Evolutionary conservation across 1,139 yeast genomes (phyloP), one percentile per base, ranked within the genome.

Genomic region (Protomyces inouyei): DNA sequence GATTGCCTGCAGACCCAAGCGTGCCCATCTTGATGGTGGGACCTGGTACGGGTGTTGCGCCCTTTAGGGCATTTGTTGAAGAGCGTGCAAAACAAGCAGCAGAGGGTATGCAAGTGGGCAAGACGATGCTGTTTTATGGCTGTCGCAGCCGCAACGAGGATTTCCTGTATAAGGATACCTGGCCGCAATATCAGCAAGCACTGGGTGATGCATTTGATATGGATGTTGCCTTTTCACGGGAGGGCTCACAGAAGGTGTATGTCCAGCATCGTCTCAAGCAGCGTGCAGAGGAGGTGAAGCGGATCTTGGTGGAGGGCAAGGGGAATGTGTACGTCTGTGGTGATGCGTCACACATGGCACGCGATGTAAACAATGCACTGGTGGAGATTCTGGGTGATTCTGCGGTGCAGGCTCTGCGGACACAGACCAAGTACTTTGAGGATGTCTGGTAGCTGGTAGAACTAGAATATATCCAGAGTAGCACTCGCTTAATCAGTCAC

Each of bases 31-130:
- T 93, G 71, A 84, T 92, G 87, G 82, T 93, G 73, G 98, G 98
- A 46, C 98, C 98, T 57, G 98, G 98, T 69, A 92, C 98, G 10
- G 98, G 98, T 75, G 92, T 92, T 64, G 97, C 98, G 9, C 98
- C 98, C 68, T 89, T 92, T 79, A 86, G 98, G 77, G 98, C 96
- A 1, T 92, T 92, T 71, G 77, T 92, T 52, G 86, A 95, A 77
- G 98, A 92, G 76, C 85, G 93, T 73, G 87, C 82, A 60, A 77
- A 80, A 66, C 81, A 79, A 70, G 79, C 80, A 48, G 23, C 52
- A 18, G 37, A 54, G 14, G 84, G 84, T 51, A 76, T 78, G 38
- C 83, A 81, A 46, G 77, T 88, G 59, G 98, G 97, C 64, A 84
- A 86, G 70, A 82, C 87, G 57, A 67, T 90, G 55, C 80, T 92